These are phyloP conservation scores for Cercospora sp. DNA, from an alignment of 2,329 filamentous ascomycete genomes.

Conservation along the genomic window DNA sequence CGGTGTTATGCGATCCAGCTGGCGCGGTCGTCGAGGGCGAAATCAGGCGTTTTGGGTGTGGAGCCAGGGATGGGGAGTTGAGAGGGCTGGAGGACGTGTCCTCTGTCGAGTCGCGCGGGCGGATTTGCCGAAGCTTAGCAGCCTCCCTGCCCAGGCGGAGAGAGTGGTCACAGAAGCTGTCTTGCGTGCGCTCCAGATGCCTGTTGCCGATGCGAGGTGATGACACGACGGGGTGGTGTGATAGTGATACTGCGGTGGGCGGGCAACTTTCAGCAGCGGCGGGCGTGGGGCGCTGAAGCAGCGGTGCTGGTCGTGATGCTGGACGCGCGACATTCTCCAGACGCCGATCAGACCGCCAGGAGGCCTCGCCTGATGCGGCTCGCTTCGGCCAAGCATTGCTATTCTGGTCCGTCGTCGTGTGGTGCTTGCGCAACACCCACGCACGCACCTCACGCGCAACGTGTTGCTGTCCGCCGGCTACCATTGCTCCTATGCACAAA, in stretches of 20 bases:
- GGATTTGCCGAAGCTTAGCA: constrained; percentile 13
- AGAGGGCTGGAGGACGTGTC: constrained; percentile 8
- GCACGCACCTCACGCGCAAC: neutral
- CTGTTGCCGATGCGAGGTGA: neutral
- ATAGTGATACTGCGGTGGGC: neutral
- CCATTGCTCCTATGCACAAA: neutral
- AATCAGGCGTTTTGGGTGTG: constrained; percentile 4
- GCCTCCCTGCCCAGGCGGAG: neutral
- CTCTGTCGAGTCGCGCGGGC: constrained; percentile 10
- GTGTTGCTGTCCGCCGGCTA: neutral
- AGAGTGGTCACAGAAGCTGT: neutral
- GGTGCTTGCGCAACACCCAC: neutral
- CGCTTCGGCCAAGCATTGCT: constrained; percentile 1
- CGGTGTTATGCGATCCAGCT: constrained; percentile 6
- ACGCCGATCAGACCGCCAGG: constrained; percentile 3
- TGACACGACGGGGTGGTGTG: neutral
- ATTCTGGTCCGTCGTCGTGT: neutral
- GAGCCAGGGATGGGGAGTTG: constrained; percentile 2
- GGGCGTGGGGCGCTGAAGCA: neutral
- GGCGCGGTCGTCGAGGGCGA: neutral
- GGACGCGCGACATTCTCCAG: neutral
- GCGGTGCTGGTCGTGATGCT: neutral
- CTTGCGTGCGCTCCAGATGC: neutral
- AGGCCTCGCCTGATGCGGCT: constrained; percentile 1
- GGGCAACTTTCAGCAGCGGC: neutral